These are phyloP conservation scores for Medakamo hakoo DNA, from an alignment of 139 green algal species.

Conservation along the genomic window DNA sequence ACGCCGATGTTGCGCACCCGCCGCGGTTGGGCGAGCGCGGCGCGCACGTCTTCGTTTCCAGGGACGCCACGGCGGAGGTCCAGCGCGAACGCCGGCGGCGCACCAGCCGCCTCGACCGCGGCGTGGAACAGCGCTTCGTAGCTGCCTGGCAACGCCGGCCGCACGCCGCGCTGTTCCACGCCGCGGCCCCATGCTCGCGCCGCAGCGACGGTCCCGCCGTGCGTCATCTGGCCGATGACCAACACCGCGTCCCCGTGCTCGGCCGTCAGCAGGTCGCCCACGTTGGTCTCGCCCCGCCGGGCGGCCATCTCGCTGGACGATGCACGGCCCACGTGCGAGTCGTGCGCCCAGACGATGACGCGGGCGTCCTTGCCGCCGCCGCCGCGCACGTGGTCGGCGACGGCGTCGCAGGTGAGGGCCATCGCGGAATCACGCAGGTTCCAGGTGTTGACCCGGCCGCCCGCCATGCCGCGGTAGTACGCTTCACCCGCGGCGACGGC, in stretches of 20 bases:
- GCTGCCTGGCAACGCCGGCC: conserved; percentile 7
- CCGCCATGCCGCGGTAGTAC: conserved; percentile 40
- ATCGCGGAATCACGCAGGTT: conserved; percentile 51
- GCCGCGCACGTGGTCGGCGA: conserved; percentile 9
- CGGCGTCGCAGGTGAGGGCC: conserved; percentile 6
- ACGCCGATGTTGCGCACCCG: too few relatives aligned
- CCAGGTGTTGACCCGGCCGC: conserved; percentile 30
- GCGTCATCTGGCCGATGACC: conserved; percentile 30
- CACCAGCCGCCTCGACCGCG: not conserved
- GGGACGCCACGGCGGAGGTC: conserved; percentile 20
- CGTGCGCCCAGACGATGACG: conserved; percentile 30
- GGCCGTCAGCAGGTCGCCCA: conserved; percentile 41
- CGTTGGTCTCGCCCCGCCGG: conserved; percentile 30
- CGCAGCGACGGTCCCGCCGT: conserved; percentile 34
- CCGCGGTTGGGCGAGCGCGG: too few relatives aligned
- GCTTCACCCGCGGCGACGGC: conserved; percentile 32
- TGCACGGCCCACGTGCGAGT: conserved; percentile 47
- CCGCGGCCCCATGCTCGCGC: conserved; percentile 38
- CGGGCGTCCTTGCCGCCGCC: conserved; percentile 6
- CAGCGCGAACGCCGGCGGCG: conserved; percentile 16
- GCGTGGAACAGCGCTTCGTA: conserved; percentile 16
- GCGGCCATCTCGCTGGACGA: conserved; percentile 36
- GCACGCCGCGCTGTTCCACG: conserved; percentile 4
- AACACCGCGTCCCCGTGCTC: conserved; percentile 12
- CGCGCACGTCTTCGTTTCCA: too few relatives aligned